These are phyloP conservation scores for Euphrasia arctica DNA, from an alignment of 305 asterid genomes.

Conservation along the genomic window DNA sequence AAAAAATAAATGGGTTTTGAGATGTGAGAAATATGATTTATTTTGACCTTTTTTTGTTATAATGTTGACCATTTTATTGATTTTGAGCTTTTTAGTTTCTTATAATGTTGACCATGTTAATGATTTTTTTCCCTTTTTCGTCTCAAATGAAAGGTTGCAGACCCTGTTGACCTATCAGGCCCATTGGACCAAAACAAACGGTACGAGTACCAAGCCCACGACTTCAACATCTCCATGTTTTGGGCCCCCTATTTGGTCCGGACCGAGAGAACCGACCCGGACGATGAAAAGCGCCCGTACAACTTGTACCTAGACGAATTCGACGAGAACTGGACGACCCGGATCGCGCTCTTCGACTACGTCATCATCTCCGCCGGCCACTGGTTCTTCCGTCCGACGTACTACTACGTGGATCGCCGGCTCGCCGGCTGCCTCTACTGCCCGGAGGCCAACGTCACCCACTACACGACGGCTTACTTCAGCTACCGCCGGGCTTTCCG, in stretches of 20 bases:
- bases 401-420: conserved; percentile 41
- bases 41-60: too few relatives aligned
- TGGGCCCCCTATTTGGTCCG: conserved; percentile 73
- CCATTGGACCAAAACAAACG: conserved; percentile 54
- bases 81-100: background rate
- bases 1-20: too few relatives aligned
- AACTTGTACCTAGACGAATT: conserved; percentile 49
- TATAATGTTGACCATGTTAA: too few relatives aligned
- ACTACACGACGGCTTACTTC: conserved; percentile 46
- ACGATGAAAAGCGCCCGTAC: conserved; percentile 52
- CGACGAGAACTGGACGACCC: conserved; percentile 43
- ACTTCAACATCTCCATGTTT: conserved; percentile 67
- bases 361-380: conserved; percentile 66
- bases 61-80: background rate
- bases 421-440: conserved; percentile 71
- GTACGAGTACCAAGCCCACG: conserved; percentile 51
- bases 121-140: background rate
- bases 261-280: conserved; percentile 33
- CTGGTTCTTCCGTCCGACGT: conserved; percentile 65
- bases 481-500: conserved; percentile 72
- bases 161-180: conserved; percentile 43
- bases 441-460: conserved; percentile 44
- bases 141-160: conserved; percentile 34
- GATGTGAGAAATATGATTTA: too few relatives aligned
- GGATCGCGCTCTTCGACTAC: conserved; percentile 38